phyloP scores from a whole-genome alignment of 805 yeast genomes.

The Danielozyma ontarioensis region DNA sequence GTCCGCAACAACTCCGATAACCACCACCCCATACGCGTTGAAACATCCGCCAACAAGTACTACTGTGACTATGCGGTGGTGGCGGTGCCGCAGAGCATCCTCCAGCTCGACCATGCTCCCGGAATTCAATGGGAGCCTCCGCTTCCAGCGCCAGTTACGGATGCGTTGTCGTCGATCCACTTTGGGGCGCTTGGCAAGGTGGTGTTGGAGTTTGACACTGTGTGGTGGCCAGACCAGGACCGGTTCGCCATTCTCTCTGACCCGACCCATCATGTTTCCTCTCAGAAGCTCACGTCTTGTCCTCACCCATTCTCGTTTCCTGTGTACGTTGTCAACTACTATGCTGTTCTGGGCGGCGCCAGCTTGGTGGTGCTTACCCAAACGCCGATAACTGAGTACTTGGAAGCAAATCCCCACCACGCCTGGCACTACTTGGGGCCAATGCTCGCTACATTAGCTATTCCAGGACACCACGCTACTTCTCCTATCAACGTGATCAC shows the following conservation, averaged over 20 bases:
- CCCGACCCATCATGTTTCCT: slow-evolving; percentile 9
- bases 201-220: slow-evolving; percentile 56
- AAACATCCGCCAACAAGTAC: slow-evolving; percentile 24
- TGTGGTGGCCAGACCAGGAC: slow-evolving; percentile 53
- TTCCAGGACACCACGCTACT: slow-evolving; percentile 7
- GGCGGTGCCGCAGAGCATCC: slow-evolving; percentile 72
- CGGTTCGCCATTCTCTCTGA: slow-evolving; percentile 36
- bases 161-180: slow-evolving; percentile 44
- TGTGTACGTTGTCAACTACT: slow-evolving; percentile 53
- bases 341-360: slow-evolving; percentile 42
- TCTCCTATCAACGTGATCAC: slow-evolving; percentile 34
- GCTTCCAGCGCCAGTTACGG: slow-evolving; percentile 41
- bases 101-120: slow-evolving; percentile 45
- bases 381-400: slow-evolving; percentile 62
- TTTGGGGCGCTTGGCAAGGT: slow-evolving; percentile 73
- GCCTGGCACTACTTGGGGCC: slow-evolving; percentile 62
- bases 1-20: slow-evolving; percentile 17
- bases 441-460: slow-evolving; percentile 29
- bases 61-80: slow-evolving; percentile 57
- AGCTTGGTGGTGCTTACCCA: slow-evolving; percentile 64
- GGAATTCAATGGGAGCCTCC: slow-evolving; percentile 44
- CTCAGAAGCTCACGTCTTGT: slow-evolving; percentile 3
- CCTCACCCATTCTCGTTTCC: slow-evolving; percentile 58
- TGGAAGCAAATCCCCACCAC: slow-evolving; percentile 44
- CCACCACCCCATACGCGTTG: slow-evolving; percentile 19